phyloP scores from a whole-genome alignment of 1,284 basidiomycete species.

The Hypsizygus ulmarius region DNA sequence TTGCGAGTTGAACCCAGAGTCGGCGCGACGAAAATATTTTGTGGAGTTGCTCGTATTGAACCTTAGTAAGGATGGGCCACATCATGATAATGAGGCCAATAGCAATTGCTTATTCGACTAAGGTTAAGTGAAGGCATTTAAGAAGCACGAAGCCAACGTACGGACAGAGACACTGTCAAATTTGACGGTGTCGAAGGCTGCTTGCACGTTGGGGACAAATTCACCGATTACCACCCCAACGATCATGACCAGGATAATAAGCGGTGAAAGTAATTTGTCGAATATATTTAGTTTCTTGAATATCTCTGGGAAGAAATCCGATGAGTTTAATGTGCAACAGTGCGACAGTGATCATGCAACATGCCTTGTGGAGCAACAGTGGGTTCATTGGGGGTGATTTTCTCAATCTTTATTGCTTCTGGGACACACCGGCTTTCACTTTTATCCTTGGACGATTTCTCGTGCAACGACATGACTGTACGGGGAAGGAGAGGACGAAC shows the following conservation, averaged over 20 bases:
- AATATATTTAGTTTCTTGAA: conserved; percentile 49
- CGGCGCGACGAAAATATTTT: conserved; percentile 51
- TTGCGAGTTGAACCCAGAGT: conserved; percentile 69
- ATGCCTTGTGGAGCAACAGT: conserved; percentile 3
- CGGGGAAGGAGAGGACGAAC: not conserved
- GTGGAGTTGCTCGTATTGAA: conserved; percentile 75
- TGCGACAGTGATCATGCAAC: not conserved
- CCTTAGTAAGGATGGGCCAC: conserved; percentile 83
- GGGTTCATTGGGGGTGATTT: no score
- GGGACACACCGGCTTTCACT: no score
- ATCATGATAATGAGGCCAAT: conserved; percentile 86
- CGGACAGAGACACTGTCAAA: conserved; percentile 60
- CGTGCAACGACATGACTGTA: not conserved
- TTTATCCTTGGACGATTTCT: no score
- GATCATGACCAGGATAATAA: conserved; percentile 78
- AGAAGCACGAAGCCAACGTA: conserved; percentile 33
- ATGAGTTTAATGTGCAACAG: not conserved
- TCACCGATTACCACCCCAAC: conserved; percentile 77
- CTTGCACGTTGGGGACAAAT: conserved; percentile 50
- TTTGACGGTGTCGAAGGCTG: conserved; percentile 50
- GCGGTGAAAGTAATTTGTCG: conserved; percentile 70
- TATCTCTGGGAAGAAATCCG: conserved; percentile 29
- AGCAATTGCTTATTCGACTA: conserved; percentile 58
- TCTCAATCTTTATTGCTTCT: no score
- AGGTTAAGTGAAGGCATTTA: conserved; percentile 14